Evolutionary conservation across 2,329 filamentous ascomycete genomes (phyloP).

Genomic region (Elsinoe batatas): DNA sequence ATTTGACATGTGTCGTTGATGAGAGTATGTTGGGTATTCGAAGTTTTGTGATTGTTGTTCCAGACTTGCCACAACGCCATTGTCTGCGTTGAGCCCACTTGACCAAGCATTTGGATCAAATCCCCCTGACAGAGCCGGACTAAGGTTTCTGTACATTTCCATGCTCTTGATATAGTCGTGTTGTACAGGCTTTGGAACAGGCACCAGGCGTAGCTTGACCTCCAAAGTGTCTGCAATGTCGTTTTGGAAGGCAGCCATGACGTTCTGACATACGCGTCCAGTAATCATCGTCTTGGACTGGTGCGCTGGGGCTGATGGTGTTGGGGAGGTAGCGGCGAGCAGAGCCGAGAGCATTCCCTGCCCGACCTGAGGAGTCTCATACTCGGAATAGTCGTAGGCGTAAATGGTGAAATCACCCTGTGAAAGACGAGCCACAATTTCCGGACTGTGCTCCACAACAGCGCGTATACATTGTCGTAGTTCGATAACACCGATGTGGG

Average conservation of each 20-base stretch:
- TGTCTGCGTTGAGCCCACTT: constrained; percentile 40
- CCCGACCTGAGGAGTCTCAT: constrained; percentile 82
- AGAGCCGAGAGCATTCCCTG: constrained; percentile 90
- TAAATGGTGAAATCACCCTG: constrained; percentile 85
- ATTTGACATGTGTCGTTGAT: constrained; percentile 12
- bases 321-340: constrained; percentile 51
- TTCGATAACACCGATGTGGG: constrained; percentile 77
- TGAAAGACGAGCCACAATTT: constrained; percentile 63
- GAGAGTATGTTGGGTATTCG: neutral
- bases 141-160: constrained; percentile 51
- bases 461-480: constrained; percentile 79
- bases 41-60: constrained; percentile 11
- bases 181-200: constrained; percentile 56
- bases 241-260: constrained; percentile 72
- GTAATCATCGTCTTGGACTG: constrained; percentile 67
- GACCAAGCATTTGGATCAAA: constrained; percentile 71
- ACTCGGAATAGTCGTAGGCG: constrained; percentile 91
- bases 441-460: constrained; percentile 69
- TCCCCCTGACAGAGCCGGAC: constrained; percentile 46
- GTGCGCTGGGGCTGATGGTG: constrained; percentile 45
- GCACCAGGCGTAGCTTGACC: constrained; percentile 79
- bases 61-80: constrained; percentile 1
- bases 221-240: constrained; percentile 82
- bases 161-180: constrained; percentile 52
- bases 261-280: constrained; percentile 78